These are phyloP conservation scores for Komagataella mondaviorum DNA, from an alignment of 805 yeast species.

Conservation along the genomic window DNA sequence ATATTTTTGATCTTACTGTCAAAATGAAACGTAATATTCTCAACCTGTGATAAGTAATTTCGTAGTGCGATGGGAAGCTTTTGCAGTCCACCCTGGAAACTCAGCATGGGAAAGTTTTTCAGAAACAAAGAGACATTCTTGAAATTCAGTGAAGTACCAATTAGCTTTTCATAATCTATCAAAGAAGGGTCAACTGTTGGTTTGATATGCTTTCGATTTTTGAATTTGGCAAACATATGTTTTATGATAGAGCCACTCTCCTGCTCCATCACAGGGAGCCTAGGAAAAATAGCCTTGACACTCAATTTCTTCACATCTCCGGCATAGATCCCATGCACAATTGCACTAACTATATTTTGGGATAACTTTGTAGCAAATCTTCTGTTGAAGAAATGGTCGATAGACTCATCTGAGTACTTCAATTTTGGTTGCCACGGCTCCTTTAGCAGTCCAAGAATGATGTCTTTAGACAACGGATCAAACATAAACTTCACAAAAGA, in stretches of 20 bases:
- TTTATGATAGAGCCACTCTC: constrained; percentile 41
- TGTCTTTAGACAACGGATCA: constrained; percentile 30
- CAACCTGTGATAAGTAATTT: constrained; percentile 16
- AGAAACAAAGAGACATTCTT: constrained; percentile 20
- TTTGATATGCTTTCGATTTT: background rate
- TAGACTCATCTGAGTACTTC: constrained; percentile 47
- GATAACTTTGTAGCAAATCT: constrained; percentile 53
- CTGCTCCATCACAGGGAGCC: constrained; percentile 42
- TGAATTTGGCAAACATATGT: constrained; percentile 15
- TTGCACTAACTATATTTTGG: constrained; percentile 60
- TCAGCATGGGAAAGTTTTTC: constrained; percentile 47
- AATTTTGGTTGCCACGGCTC: constrained; percentile 34
- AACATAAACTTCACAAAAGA: constrained; percentile 20
- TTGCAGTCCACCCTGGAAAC: constrained; percentile 41
- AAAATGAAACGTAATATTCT: constrained; percentile 24
- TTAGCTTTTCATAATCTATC: constrained; percentile 21
- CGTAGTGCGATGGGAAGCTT: constrained; percentile 27
- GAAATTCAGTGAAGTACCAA: constrained; percentile 28
- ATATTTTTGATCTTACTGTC: constrained; percentile 6
- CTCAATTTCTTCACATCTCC: constrained; percentile 65
- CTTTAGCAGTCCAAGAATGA: constrained; percentile 27
- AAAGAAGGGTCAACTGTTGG: constrained; percentile 16
- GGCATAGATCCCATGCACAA: constrained; percentile 83
- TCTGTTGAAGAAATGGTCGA: constrained; percentile 51
- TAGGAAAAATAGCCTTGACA: constrained; percentile 44